Evolutionary conservation across 164 flowering plant genomes (phyloP).

Genomic region (Akebia trifoliata): DNA sequence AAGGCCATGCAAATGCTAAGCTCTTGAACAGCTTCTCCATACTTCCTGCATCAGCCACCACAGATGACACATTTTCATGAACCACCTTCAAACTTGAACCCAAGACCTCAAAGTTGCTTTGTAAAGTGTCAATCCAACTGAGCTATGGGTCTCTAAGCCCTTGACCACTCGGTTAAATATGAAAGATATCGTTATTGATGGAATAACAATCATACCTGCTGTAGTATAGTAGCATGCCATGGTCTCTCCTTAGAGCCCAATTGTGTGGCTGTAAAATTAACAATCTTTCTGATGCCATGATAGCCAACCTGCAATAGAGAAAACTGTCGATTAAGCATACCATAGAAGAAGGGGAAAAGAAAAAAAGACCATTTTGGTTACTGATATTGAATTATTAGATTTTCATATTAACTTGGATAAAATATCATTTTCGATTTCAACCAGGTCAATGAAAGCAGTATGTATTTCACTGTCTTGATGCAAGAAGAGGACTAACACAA

Average conservation of each 20-base stretch:
- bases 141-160: no score
- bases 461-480: no score
- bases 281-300: constrained; percentile 70
- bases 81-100: neutral
- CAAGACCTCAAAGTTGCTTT: no score
- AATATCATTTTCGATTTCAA: no score
- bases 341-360: neutral
- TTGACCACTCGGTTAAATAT: no score
- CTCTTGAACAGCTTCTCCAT: constrained; percentile 65
- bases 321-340: neutral
- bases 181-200: no score
- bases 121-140: no score
- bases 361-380: no score
- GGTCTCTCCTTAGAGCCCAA: constrained; percentile 72
- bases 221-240: constrained; percentile 69
- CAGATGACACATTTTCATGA: neutral
- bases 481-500: no score
- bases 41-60: constrained; percentile 32
- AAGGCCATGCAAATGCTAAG: constrained; percentile 82
- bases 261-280: constrained; percentile 71
- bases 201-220: constrained; percentile 28
- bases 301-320: constrained; percentile 44
- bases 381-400: no score
- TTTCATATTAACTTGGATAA: no score
- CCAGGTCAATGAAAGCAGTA: no score